These are phyloP conservation scores for Cephalotrichum gorgonifer DNA, from an alignment of 2,329 filamentous ascomycete genomes.

Conservation along the genomic window DNA sequence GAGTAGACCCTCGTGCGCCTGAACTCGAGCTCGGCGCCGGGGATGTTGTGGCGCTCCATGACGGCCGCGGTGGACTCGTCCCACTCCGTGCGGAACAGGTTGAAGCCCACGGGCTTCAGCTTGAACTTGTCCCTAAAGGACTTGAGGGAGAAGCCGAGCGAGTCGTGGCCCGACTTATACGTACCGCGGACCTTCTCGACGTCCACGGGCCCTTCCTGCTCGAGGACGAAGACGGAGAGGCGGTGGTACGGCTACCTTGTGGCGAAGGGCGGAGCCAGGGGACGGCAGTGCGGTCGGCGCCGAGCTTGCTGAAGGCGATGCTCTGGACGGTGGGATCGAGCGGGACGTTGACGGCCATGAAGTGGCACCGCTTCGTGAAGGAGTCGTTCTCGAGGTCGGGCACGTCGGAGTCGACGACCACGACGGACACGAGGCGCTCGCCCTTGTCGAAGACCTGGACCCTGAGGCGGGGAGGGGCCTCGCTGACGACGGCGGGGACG, in stretches of 20 bases:
- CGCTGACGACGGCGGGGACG: slow-evolving; percentile 64
- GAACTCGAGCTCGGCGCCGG: slow-evolving; percentile 74
- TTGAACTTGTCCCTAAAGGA: slow-evolving; percentile 61
- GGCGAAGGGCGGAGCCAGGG: slow-evolving; percentile 85
- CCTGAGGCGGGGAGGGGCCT: slow-evolving; percentile 62
- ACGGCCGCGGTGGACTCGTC: slow-evolving; percentile 80
- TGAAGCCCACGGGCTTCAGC: slow-evolving; percentile 67
- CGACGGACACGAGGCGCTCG: slow-evolving; percentile 72
- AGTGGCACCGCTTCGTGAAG: slow-evolving; percentile 79
- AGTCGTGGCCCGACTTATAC: slow-evolving; percentile 20
- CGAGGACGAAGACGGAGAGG: slow-evolving; percentile 69
- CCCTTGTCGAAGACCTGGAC: slow-evolving; percentile 80
- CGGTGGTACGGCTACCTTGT: slow-evolving; percentile 94
- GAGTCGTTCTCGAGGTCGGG: slow-evolving; percentile 64
- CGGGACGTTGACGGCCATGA: slow-evolving; percentile 60
- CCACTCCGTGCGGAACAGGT: slow-evolving; percentile 82
- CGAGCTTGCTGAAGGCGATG: slow-evolving; percentile 54
- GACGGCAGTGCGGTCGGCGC: slow-evolving; percentile 55
- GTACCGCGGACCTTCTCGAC: slow-evolving; percentile 43
- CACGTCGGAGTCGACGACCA: slow-evolving; percentile 83
- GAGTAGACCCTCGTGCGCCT: slow-evolving; percentile 67
- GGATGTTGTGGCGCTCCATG: slow-evolving; percentile 68
- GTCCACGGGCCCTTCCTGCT: slow-evolving; percentile 59
- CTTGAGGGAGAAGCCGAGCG: slow-evolving; percentile 62
- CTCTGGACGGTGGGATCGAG: slow-evolving; percentile 42